Percentiles rank a stretch among this genome's conserved stretches.
phyloP scores from a whole-genome alignment of 2,329 filamentous ascomycete genomes.

The Clonostachys chloroleuca region DNA sequence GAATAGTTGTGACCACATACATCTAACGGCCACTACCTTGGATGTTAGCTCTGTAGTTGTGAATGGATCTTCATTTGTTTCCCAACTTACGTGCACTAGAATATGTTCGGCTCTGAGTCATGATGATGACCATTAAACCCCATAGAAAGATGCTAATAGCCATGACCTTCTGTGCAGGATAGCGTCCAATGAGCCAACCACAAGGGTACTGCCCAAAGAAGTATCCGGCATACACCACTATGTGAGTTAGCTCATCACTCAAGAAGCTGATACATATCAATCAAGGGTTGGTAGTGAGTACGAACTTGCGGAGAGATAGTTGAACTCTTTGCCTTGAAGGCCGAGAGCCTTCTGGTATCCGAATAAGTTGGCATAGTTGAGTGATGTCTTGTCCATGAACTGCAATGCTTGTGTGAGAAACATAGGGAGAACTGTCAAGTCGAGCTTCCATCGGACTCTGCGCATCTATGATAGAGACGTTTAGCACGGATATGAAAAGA shows the following conservation, averaged over 20 bases:
- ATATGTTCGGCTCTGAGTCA: slow-evolving; percentile 21
- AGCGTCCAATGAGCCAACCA: slow-evolving; percentile 29
- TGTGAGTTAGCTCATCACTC: too few species aligned
- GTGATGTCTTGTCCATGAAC: slow-evolving; percentile 17
- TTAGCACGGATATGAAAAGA: neutral
- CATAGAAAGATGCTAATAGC: slow-evolving; percentile 20
- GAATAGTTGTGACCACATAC: neutral
- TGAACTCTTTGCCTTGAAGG: slow-evolving; percentile 24
- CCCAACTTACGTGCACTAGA: slow-evolving; percentile 8
- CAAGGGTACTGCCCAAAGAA: slow-evolving; percentile 35
- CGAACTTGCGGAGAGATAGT: slow-evolving; percentile 24
- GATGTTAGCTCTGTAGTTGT: neutral
- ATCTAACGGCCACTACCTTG: neutral
- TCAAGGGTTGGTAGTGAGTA: too few species aligned
- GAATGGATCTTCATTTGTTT: neutral
- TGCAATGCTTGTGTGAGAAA: slow-evolving; percentile 18
- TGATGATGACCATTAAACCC: slow-evolving; percentile 23
- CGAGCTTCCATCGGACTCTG: slow-evolving; percentile 14
- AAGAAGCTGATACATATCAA: too few species aligned
- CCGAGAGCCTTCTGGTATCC: slow-evolving; percentile 21
- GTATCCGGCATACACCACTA: slow-evolving; percentile 30
- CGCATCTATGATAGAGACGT: neutral
- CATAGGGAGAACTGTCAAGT: slow-evolving; percentile 15
- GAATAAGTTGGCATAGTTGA: slow-evolving; percentile 23
- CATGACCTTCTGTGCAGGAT: slow-evolving; percentile 25